Evolutionary conservation across 163 green algal species (phyloP).

Genomic region (Scenedesmus sp.): DNA sequence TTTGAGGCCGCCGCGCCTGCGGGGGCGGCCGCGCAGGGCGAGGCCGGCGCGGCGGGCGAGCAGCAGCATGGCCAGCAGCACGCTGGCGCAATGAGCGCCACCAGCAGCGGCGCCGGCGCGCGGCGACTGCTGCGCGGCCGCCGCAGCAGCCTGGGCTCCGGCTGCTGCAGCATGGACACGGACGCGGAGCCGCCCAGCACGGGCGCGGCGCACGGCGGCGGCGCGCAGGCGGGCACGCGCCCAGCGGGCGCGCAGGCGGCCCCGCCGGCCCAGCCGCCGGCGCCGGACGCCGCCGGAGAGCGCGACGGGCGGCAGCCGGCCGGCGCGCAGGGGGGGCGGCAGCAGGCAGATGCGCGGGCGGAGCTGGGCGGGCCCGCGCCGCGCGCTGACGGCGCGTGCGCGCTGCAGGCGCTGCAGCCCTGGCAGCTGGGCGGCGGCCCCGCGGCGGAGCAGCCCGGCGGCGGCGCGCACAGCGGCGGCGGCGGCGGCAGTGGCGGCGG

Average conservation of each 20-base stretch:
- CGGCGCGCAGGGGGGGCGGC: too few relatives aligned
- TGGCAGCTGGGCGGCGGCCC: slow-evolving; percentile 1
- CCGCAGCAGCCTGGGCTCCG: slow-evolving; percentile 23
- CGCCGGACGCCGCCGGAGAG: too few relatives aligned
- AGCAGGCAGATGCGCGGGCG: not conserved
- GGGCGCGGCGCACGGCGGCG: too few relatives aligned
- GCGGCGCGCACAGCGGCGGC: not conserved
- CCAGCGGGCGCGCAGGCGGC: too few relatives aligned
- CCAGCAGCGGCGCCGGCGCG: not conserved
- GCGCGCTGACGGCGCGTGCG: too few relatives aligned
- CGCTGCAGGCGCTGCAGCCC: slow-evolving; percentile 4
- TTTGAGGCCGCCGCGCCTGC: slow-evolving; percentile 19
- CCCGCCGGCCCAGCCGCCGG: too few relatives aligned
- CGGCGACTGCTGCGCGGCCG: not conserved
- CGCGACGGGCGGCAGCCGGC: too few relatives aligned
- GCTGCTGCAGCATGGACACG: slow-evolving; percentile 36
- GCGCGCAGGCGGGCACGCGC: too few relatives aligned
- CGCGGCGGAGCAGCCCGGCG: not conserved
- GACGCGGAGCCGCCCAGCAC: too few relatives aligned
- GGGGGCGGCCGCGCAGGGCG: not conserved
- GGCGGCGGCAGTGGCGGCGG: not conserved
- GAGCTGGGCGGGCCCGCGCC: too few relatives aligned
- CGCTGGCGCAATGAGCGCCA: not conserved
- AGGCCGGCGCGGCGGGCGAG: not conserved
- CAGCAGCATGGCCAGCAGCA: slow-evolving; percentile 29